These are phyloP conservation scores for Naganishia vaughanmartiniae DNA, from an alignment of 768 basidiomycete species.

Conservation along the genomic window DNA sequence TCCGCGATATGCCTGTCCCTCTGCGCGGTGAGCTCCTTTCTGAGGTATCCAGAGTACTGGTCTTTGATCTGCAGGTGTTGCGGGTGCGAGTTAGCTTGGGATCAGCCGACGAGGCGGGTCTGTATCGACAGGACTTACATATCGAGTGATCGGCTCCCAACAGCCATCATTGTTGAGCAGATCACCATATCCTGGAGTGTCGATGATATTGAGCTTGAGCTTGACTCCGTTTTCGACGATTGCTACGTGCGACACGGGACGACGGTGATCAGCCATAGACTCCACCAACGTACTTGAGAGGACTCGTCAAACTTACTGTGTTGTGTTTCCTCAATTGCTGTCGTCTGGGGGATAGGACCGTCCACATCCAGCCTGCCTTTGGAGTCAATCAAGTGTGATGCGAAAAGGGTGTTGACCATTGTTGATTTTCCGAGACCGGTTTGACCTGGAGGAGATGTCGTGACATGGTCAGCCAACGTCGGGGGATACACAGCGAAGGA, in stretches of 20 bases:
- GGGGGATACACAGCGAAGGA: background rate
- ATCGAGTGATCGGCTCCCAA: slow-evolving; percentile 99
- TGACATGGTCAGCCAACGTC: too few relatives aligned
- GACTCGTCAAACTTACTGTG: slow-evolving; percentile 67
- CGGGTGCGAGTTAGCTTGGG: background rate
- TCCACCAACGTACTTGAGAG: background rate
- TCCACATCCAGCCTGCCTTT: slow-evolving; percentile 88
- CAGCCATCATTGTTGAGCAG: slow-evolving; percentile 99
- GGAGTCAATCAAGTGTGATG: slow-evolving; percentile 94
- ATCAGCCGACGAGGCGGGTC: slow-evolving; percentile 48
- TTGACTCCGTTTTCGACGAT: slow-evolving; percentile 95
- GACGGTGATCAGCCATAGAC: too few relatives aligned
- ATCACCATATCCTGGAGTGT: slow-evolving; percentile 98
- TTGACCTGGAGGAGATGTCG: slow-evolving; percentile 63
- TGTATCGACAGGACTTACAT: slow-evolving; percentile 62
- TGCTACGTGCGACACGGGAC: slow-evolving; percentile 57
- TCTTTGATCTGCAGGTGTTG: slow-evolving; percentile 56
- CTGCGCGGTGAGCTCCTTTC: slow-evolving; percentile 98
- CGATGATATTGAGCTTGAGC: slow-evolving; percentile 93
- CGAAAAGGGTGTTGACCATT: slow-evolving; percentile 97
- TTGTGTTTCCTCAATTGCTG: slow-evolving; percentile 90
- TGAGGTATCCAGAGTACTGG: slow-evolving; percentile 96
- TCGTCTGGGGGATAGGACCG: slow-evolving; percentile 88
- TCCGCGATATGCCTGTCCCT: slow-evolving; percentile 97
- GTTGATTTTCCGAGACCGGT: slow-evolving; percentile 98